These are phyloP conservation scores for Leucocoprinus sp. DNA, from an alignment of 768 basidiomycete genomes.

Conservation along the genomic window DNA sequence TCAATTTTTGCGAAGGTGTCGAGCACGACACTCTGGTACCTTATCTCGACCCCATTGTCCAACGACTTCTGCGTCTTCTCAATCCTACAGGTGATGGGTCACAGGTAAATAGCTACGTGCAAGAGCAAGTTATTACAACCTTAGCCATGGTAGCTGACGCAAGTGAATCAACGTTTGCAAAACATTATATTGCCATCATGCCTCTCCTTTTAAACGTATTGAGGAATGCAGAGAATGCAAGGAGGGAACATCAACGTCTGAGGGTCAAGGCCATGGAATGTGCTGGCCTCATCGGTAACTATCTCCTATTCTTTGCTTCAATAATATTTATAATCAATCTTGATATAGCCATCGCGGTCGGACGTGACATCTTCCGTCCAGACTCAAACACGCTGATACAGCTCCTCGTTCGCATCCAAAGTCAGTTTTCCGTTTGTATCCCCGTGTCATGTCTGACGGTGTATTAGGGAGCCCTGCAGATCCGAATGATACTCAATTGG, in stretches of 20 bases:
- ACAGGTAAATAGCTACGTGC: conserved; percentile 54
- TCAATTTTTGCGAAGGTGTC: conserved; percentile 88
- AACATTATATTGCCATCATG: conserved; percentile 78
- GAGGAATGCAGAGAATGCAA: conserved; percentile 48
- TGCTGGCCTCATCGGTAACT: conserved; percentile 73
- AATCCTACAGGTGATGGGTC: conserved; percentile 42
- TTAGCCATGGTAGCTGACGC: conserved; percentile 87
- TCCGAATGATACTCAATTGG: conserved; percentile 61
- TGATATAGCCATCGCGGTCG: conserved; percentile 72
- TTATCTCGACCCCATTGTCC: conserved; percentile 75
- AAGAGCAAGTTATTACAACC: conserved; percentile 84
- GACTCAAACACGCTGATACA: conserved; percentile 70
- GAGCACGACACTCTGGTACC: conserved; percentile 64
- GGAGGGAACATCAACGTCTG: conserved; percentile 56
- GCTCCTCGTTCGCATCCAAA: conserved; percentile 69
- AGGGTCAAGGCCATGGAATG: conserved; percentile 88
- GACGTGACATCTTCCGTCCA: conserved; percentile 66
- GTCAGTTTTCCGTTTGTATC: conserved; percentile 28
- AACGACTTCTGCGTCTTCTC: conserved; percentile 58
- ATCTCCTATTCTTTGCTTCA: neutral
- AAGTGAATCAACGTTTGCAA: conserved; percentile 69
- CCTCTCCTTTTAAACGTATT: conserved; percentile 72
- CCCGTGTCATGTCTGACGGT: neutral
- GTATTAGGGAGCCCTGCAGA: conserved; percentile 55
- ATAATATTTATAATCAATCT: neutral